phyloP scores from a whole-genome alignment of 208 protist genomes.

The Trypanosoma brucei region DNA sequence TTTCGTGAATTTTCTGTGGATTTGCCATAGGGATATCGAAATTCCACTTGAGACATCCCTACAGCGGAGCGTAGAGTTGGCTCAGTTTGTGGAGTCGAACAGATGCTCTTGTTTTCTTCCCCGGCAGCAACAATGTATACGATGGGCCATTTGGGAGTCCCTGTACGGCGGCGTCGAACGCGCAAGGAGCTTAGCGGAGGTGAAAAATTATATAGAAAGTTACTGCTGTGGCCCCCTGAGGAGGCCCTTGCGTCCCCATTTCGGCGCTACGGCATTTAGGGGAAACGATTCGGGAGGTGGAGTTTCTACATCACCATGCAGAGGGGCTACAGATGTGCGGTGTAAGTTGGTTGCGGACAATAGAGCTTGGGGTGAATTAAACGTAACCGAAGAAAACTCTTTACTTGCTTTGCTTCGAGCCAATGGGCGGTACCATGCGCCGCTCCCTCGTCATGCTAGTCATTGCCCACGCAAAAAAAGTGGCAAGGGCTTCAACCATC shows the following conservation, averaged over 20 bases:
- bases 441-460: slow-evolving; percentile 11
- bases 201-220: slow-evolving; percentile 10
- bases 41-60: slow-evolving; percentile 9
- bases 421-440: slow-evolving; percentile 14
- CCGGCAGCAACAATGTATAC: slow-evolving; percentile 17
- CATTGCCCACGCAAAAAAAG: slow-evolving; percentile 4
- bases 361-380: slow-evolving; percentile 2
- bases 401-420: slow-evolving; percentile 11
- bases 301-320: background rate
- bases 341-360: background rate
- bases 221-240: background rate
- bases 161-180: slow-evolving; percentile 5
- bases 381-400: slow-evolving; percentile 5
- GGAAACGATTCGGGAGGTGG: background rate
- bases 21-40: slow-evolving; percentile 15
- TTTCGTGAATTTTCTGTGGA: slow-evolving; percentile 19
- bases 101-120: slow-evolving; percentile 9
- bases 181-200: slow-evolving; percentile 5
- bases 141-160: slow-evolving; percentile 24
- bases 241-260: background rate
- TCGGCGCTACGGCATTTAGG: background rate
- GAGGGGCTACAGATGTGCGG: background rate
- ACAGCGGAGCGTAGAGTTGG: slow-evolving; percentile 19
- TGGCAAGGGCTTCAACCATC: background rate
- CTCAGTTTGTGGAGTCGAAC: slow-evolving; percentile 14